Base-by-base conservation (phyloP, 129 eudicot genomes). In the Artemisia argyi region DNA sequence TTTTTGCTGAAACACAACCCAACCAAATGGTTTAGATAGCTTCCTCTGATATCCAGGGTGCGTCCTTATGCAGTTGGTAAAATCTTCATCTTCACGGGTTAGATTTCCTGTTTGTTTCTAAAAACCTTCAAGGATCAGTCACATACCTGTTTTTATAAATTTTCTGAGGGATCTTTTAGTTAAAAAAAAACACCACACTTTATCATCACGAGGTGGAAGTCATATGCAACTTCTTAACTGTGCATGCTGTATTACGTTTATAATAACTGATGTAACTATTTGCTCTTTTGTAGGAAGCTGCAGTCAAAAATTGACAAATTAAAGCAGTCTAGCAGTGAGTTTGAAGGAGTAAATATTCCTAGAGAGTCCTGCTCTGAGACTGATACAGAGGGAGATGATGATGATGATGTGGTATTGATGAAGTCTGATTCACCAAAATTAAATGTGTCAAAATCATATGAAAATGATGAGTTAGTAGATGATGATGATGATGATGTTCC, bases 341-440 rank as follows among this genome's bases (percentile, higher is more conserved):
- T 56, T 63, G 89, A 82, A 65, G 76, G 82, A 52, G 61, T 68
- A 78, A 80, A 71, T 61, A 19, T 39, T 19, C 69, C 30, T 50
- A 76, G 42, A 65, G 93, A 95, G 65, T 75, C 82, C 75, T 95
- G 99, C 82, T 89, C 97, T 35, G 99, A 94, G 78, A 88, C 91
- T 35, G 90, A 90, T 80, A 83, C 93, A 44, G 97, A 88, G 57
- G 84, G 78, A 68, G 91, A 81, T 48, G 79, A 83, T 75, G 65
- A 39, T 75, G 65, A 39, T 39, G 46, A 39, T 75, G 65, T 60
- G 48, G 53, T 83, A 61, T 60, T 86, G 22, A 68, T 80, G 60
- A 73, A 55, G 58, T 84, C 85, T 62, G 77, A 79, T 58, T 83
- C 94, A 71, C 85, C 81, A 46, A 77, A 68, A 74, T 73, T 20